Evolutionary conservation across 2,329 filamentous ascomycete species (phyloP).

Genomic region (Colletotrichum magnum): DNA sequence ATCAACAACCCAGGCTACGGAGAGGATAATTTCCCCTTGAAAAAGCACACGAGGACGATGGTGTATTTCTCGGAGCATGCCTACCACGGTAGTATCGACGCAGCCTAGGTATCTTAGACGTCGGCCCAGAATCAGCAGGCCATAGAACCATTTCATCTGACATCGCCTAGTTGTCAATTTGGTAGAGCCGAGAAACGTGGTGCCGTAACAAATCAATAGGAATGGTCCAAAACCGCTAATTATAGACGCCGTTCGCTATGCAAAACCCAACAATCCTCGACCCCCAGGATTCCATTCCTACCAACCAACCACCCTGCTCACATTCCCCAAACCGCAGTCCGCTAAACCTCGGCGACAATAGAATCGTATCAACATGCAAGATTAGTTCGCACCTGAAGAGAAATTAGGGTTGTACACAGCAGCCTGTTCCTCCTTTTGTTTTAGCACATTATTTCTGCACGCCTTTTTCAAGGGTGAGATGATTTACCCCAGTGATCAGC

Average conservation of each 20-base stretch:
- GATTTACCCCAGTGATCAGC: constrained; percentile 71
- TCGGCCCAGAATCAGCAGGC: neutral
- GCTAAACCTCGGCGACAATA: constrained; percentile 12
- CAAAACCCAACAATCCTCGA: constrained; percentile 12
- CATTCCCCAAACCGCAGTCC: constrained; percentile 12
- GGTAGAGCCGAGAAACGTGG: constrained; percentile 2
- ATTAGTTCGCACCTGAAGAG: constrained; percentile 34
- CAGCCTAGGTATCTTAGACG: too few species aligned
- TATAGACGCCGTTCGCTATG: constrained; percentile 41
- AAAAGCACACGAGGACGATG: too few species aligned
- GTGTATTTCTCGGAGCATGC: too few species aligned
- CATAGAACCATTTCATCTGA: too few species aligned
- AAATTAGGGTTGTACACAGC: constrained; percentile 39
- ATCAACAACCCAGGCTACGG: too few species aligned
- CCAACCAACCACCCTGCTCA: neutral
- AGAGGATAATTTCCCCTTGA: too few species aligned
- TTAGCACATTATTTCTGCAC: constrained; percentile 45
- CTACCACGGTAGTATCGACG: too few species aligned
- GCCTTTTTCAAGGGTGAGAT: constrained; percentile 63
- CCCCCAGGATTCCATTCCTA: neutral
- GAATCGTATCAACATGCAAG: constrained; percentile 24
- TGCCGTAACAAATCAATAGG: constrained; percentile 3
- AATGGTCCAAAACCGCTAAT: constrained; percentile 1
- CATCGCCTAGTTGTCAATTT: too few species aligned
- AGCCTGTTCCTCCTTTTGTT: constrained; percentile 36